Base-by-base conservation (phyloP, 805 yeast species). In the Candida maesae region DNA sequence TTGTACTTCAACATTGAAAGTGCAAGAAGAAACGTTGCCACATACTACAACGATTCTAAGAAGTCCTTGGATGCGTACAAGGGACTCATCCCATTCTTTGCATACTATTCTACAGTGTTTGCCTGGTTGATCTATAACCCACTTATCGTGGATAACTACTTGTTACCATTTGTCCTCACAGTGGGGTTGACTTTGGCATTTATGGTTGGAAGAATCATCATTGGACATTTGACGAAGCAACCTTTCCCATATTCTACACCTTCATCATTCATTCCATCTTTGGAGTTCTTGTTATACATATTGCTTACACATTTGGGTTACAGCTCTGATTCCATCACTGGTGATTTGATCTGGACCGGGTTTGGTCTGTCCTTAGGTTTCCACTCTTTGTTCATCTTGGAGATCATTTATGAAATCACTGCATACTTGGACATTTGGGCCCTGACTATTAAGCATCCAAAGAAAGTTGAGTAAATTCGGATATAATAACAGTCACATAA, bases 121-220 rank as follows among this genome's bases (percentile, higher is more conserved):
- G 42, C 43, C 7, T 45, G 65, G 66, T 15, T 79, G 77, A 57
- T 76, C 76, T 50, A 58, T 63, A 76, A 59, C 79, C 90, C 66
- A 11, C 65, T 66, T 16, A 65, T 69, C 24, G 48, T 64, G 26
- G 50, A 55, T 25, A 41, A 46, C 14, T 45, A 47, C 24, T 67
- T 68, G 30, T 59, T 86, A 33, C 84, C 95, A 25, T 71, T 83
- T 50, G 66, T 81, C 17, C 56, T 84, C 35, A 75, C 90, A 21
- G 78, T 85, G 54, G 95, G 95, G 1, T 70, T 83, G 38, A 74
- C 84, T 1, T 65, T 84, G 50, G 96, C 98, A 1, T 83, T 85
- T 55, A 70, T 78, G 4, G 97, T 91, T n/a, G 97, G 97, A 5
- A 77, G 93, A 58, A 87, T 90, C 47, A 90, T 90, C 55, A 70